Evolutionary conservation across 2,329 filamentous ascomycete species (phyloP).

Genomic region (Sarocladiaceae sp.): DNA sequence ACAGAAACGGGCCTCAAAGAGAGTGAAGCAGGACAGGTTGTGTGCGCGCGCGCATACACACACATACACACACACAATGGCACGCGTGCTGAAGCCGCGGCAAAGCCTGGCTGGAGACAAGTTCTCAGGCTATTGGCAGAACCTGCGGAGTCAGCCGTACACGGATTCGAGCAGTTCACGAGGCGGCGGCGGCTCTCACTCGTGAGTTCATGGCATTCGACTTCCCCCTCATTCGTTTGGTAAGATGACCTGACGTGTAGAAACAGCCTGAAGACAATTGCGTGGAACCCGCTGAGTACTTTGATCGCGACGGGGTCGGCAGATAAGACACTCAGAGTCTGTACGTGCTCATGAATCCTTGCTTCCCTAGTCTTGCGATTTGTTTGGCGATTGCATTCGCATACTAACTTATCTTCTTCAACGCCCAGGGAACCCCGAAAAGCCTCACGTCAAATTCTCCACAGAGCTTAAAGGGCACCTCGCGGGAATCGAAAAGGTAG

Average conservation of each 20-base stretch:
- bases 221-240: neutral
- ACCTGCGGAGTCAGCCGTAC: conserved; percentile 66
- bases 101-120: conserved; percentile 61
- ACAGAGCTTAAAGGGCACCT: conserved; percentile 67
- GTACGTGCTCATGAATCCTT: conserved; percentile 35
- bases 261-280: conserved; percentile 65
- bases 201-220: conserved; percentile 16
- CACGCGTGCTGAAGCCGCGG: conserved; percentile 36
- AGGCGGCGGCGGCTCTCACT: conserved; percentile 24
- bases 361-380: neutral
- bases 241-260: no score
- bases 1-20: neutral
- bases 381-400: neutral
- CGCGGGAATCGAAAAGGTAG: conserved; percentile 64
- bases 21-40: no score
- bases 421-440: conserved; percentile 71
- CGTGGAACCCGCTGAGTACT: conserved; percentile 82
- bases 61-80: conserved; percentile 23
- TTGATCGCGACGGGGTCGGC: conserved; percentile 75
- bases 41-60: no score
- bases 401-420: neutral
- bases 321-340: conserved; percentile 67
- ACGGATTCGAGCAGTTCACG: conserved; percentile 52
- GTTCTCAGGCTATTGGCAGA: conserved; percentile 60
- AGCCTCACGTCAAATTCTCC: conserved; percentile 64